Conservation (phyloP, 331 rosid species). For the Pyrus hybrid region DNA sequence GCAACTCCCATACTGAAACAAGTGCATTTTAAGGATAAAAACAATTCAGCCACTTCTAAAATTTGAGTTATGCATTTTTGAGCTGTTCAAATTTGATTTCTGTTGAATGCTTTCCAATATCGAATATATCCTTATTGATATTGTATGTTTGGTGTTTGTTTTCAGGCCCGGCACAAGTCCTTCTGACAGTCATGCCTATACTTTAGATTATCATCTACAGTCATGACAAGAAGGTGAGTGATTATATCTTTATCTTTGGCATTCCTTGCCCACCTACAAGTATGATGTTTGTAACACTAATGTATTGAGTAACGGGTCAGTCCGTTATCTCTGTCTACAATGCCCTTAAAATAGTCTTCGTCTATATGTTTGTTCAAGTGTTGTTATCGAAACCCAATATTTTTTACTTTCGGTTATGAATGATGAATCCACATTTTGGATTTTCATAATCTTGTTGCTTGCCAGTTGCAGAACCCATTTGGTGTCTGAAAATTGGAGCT, state of each 20-base stretch:
- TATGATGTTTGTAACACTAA: neutral
- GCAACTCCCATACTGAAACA: neutral
- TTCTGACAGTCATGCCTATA: conserved; percentile 81
- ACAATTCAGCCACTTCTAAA: neutral
- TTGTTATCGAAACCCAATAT: neutral
- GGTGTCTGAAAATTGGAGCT: neutral
- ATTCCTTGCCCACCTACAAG: neutral
- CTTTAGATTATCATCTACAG: conserved; percentile 70
- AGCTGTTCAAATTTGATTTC: neutral
- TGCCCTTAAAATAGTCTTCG: neutral
- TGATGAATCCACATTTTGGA: neutral
- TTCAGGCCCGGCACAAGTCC: conserved; percentile 94
- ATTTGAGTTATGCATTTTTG: neutral
- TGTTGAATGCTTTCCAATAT: neutral
- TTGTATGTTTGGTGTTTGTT: conserved; percentile 16
- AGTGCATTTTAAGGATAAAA: neutral
- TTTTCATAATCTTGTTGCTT: neutral
- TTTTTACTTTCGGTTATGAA: neutral
- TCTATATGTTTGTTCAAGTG: neutral
- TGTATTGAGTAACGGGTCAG: neutral
- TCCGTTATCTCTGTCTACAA: neutral
- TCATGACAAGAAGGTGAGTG: conserved; percentile 45
- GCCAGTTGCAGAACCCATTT: neutral
- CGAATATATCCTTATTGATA: neutral
- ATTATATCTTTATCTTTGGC: neutral